These are phyloP conservation scores for barrel medic (Medicago truncatula) DNA, from an alignment of 306 rosid species.

Conservation along the genomic window DNA sequence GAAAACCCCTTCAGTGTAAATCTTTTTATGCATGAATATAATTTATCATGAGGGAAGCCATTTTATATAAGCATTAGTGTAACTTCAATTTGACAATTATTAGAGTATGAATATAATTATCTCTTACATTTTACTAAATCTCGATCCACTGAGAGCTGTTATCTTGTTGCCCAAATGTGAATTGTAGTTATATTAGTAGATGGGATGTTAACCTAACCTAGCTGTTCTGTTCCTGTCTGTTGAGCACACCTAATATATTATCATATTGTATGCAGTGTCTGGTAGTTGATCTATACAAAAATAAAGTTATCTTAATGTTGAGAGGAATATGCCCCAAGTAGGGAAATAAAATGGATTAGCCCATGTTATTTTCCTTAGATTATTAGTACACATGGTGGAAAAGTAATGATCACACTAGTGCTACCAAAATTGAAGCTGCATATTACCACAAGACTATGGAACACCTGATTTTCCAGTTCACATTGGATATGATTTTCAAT, in stretches of 20 bases:
- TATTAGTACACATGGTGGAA: background rate
- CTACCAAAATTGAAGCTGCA: background rate
- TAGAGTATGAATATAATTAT: too few relatives aligned
- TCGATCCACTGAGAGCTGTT: slow-evolving; percentile 34
- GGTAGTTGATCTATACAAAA: background rate
- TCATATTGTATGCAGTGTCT: background rate
- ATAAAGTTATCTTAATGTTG: slow-evolving; percentile 5
- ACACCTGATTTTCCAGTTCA: background rate
- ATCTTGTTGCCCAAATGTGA: slow-evolving; percentile 1
- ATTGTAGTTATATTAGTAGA: slow-evolving; percentile 24
- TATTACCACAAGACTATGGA: background rate
- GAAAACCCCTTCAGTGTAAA: slow-evolving; percentile 48
- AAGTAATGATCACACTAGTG: background rate
- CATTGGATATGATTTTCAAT: background rate
- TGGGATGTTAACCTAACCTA: background rate
- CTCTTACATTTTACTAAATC: slow-evolving; percentile 33
- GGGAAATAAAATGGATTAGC: background rate
- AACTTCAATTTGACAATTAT: slow-evolving; percentile 28
- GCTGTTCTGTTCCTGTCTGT: background rate
- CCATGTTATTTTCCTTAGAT: background rate
- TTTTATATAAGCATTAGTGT: slow-evolving; percentile 35
- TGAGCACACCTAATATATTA: background rate
- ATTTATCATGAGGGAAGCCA: slow-evolving; percentile 40
- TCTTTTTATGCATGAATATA: slow-evolving; percentile 37
- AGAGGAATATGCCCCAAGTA: background rate